Conservation (phyloP, 1,284 basidiomycete species). For the Heterobasidion annosum region DNA sequence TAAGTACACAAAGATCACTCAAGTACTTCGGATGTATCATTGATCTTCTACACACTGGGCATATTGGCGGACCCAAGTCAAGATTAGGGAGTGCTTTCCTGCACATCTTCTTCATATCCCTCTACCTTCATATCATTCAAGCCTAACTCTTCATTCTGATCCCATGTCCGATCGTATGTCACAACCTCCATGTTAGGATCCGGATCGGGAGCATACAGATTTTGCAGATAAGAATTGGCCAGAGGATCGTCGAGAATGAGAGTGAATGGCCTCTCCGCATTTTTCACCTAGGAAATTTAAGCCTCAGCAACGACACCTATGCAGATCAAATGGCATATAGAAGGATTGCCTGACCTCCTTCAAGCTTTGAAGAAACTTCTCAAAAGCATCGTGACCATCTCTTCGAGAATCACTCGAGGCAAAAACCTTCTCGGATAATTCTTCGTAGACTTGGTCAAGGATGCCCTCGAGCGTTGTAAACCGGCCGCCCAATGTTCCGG, state of each 20-base stretch:
- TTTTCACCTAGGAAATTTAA: constrained; percentile 50
- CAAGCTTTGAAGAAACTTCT: constrained; percentile 71
- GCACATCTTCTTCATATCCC: constrained; percentile 50
- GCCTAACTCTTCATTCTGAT: constrained; percentile 95
- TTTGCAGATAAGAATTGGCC: constrained; percentile 94
- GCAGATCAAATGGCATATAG: neutral
- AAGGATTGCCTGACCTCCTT: constrained; percentile 46
- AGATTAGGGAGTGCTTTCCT: neutral
- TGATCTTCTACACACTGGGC: too few species aligned
- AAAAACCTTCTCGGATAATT: constrained; percentile 89
- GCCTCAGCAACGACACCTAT: constrained; percentile 3
- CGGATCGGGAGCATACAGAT: constrained; percentile 86
- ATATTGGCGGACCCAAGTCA: constrained; percentile 4
- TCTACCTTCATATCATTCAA: constrained; percentile 96
- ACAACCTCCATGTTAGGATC: constrained; percentile 88
- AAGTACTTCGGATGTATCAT: neutral
- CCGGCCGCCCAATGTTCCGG: constrained; percentile 95
- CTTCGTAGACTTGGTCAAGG: constrained; percentile 91
- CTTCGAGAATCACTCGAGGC: constrained; percentile 60
- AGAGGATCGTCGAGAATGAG: constrained; percentile 94
- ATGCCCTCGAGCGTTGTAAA: constrained; percentile 98
- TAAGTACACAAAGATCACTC: neutral
- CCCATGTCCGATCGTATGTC: constrained; percentile 75
- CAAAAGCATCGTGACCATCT: constrained; percentile 44
- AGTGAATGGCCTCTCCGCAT: constrained; percentile 74